phyloP scores from a whole-genome alignment of 2,329 filamentous ascomycete genomes.

The Mycosphaerella sp. region DNA sequence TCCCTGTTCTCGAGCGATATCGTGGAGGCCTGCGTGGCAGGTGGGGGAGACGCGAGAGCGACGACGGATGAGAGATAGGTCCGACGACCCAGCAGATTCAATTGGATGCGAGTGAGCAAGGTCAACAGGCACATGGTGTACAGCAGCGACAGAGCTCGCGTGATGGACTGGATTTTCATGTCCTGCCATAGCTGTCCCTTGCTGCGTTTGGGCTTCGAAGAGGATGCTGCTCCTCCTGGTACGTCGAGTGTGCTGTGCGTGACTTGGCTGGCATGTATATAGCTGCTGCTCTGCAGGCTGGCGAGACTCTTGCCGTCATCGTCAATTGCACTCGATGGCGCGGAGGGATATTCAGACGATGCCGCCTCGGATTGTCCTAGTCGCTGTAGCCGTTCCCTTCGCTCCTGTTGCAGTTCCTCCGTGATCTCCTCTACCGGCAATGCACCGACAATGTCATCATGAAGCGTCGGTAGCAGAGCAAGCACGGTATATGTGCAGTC shows the following conservation, averaged over 20 bases:
- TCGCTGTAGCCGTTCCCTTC: slow-evolving; percentile 57
- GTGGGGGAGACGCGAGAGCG: slow-evolving; percentile 68
- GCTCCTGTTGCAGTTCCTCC: slow-evolving; percentile 89
- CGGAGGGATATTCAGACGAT: slow-evolving; percentile 51
- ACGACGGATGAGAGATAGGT: slow-evolving; percentile 96
- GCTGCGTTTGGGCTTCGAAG: slow-evolving; percentile 57
- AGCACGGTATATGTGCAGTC: slow-evolving; percentile 98
- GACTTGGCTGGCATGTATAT: slow-evolving; percentile 74
- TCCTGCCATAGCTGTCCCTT: slow-evolving; percentile 97
- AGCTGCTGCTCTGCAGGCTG: slow-evolving; percentile 73
- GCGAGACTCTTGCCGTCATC: slow-evolving; percentile 73
- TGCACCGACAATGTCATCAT: slow-evolving; percentile 77
- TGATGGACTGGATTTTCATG: slow-evolving; percentile 90
- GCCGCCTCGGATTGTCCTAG: slow-evolving; percentile 49
- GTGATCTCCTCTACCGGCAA: slow-evolving; percentile 90
- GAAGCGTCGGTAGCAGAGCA: slow-evolving; percentile 86
- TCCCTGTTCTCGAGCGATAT: slow-evolving; percentile 93
- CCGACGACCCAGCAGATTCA: slow-evolving; percentile 90
- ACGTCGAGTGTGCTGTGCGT: slow-evolving; percentile 37
- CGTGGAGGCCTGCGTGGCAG: slow-evolving; percentile 56
- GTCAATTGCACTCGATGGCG: slow-evolving; percentile 64
- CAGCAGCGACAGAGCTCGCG: slow-evolving; percentile 80
- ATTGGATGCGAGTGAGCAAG: slow-evolving; percentile 87
- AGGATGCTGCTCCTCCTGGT: slow-evolving; percentile 30
- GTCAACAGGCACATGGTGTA: slow-evolving; percentile 87